phyloP scores from a whole-genome alignment of 2,329 filamentous ascomycete genomes.

The Xylaria multiplex region DNA sequence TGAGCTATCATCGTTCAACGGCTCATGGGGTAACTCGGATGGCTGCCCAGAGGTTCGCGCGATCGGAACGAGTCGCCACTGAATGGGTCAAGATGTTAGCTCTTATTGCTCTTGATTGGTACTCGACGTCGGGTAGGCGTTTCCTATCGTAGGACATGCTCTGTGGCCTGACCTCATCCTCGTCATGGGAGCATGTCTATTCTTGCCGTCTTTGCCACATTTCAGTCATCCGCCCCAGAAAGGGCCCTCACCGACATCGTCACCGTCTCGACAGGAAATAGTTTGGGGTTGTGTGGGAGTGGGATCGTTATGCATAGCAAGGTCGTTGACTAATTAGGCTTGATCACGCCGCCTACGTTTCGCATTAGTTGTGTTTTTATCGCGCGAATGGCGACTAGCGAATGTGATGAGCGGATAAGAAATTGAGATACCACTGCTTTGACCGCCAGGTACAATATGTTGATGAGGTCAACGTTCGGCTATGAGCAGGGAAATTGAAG shows the following conservation, averaged over 20 bases:
- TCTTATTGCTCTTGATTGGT: conserved; percentile 28
- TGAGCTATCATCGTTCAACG: conserved; percentile 10
- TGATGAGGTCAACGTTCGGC: conserved; percentile 23
- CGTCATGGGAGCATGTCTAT: conserved; percentile 10
- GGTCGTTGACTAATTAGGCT: conserved; percentile 15
- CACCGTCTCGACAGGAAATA: conserved; percentile 6
- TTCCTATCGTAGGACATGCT: conserved; percentile 27
- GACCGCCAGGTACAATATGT: conserved; percentile 24
- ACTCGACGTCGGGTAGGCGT: conserved; percentile 17
- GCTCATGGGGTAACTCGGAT: conserved; percentile 8
- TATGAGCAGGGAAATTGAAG: conserved; percentile 17
- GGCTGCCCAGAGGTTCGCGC: conserved; percentile 9
- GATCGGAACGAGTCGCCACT: conserved; percentile 27
- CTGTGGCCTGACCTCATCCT: conserved; percentile 22
- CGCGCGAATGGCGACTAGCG: conserved; percentile 1
- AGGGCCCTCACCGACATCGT: conserved; percentile 12
- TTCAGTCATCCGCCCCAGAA: conserved; percentile 6
- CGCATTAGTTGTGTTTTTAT: conserved; percentile 22
- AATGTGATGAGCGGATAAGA: conserved; percentile 24
- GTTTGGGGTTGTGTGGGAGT: conserved; percentile 4
- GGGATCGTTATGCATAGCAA: conserved; percentile 27
- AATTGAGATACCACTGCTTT: conserved; percentile 15
- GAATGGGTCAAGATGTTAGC: conserved; percentile 10
- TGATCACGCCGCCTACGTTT: conserved; percentile 17
- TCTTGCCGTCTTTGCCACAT: conserved; percentile 30